Base-by-base conservation (phyloP, 768 basidiomycete species). In the Termitomyces sp. region DNA sequence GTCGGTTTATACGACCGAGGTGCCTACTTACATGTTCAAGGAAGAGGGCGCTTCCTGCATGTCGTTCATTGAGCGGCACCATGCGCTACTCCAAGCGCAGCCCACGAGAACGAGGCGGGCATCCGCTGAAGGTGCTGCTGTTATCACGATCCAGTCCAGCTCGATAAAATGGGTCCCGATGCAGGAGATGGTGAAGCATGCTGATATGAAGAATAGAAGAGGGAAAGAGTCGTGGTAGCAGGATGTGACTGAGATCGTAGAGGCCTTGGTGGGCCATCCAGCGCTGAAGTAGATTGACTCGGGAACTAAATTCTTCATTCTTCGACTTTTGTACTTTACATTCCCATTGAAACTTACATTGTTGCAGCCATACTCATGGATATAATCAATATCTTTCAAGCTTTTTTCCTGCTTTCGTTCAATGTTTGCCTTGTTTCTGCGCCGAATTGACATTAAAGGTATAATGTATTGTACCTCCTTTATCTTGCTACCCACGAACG, bases 1-100 rank as follows among this genome's bases (percentile, higher is more conserved):
- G 18, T 75, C 76, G 7, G 90, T 98, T 29, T 99, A 98, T 77
- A 88, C 89, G 16, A 95, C 95, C 7, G 86, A 92, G 6, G 82
- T 97, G 55, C 82, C 98, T 64, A 95, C 89, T 60, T 90, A 91
- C 71, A 97, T 99, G 80, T 74, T 98, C 72, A 88, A 88, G 66
- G 96, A 97, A 69, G 96, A 98, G 73, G 97, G 97, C 18, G 87
- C 87, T 26, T 62, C 79, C 5, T 77, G 93, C 75, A 94, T 99
- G 92, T 77, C 85, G 34, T 98, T 97, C 82, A 80, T 98, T 58
- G 97, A 98, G 73, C 70, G 83, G 54, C 86, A 96, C 61, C 89
- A 92, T 68, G 76, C 77, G 20, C 66, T 70, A 26, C 69, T 92
- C 22, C 65, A 70, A 39, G 69, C 72, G 41, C 81, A 87, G 61